Conservation (phyloP, 179 eudicot genomes). For the Actinidia polygama region DNA sequence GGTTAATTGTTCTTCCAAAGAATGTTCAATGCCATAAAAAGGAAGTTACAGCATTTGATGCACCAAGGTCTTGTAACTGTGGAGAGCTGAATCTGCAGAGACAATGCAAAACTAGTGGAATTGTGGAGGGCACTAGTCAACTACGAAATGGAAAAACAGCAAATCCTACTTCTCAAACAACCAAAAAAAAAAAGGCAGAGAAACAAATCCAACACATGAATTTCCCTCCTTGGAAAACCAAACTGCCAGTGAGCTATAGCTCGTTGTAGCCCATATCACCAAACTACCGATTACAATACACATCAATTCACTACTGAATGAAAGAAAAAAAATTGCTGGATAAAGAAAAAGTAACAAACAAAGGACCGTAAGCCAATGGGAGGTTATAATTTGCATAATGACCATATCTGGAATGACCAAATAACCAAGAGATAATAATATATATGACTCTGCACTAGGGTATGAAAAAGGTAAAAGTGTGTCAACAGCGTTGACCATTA, state of each 20-base stretch:
- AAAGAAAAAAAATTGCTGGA: neutral
- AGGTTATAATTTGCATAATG: neutral
- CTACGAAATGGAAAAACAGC: conserved; percentile 5
- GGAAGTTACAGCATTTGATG: neutral
- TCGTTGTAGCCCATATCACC: neutral
- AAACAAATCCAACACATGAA: neutral
- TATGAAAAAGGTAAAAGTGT: neutral
- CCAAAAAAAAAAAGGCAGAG: no score
- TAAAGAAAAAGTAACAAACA: neutral
- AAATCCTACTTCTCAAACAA: neutral
- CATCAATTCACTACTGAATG: neutral
- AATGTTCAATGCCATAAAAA: neutral
- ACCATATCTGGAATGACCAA: neutral
- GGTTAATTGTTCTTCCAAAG: no score
- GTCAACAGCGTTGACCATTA: neutral
- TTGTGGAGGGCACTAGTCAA: neutral
- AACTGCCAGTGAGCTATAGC: conserved; percentile 5
- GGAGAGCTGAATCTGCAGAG: neutral
- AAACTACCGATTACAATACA: neutral
- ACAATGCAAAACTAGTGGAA: neutral
- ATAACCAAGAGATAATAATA: neutral
- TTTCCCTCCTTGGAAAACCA: neutral
- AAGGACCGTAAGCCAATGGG: neutral
- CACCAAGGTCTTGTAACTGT: neutral
- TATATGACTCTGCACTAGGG: neutral